Percentiles rank a stretch among this genome's conserved stretches.
These are phyloP conservation scores for Amphicarpaea edgeworthii DNA, from an alignment of 306 rosid species.

Conservation along the genomic window DNA sequence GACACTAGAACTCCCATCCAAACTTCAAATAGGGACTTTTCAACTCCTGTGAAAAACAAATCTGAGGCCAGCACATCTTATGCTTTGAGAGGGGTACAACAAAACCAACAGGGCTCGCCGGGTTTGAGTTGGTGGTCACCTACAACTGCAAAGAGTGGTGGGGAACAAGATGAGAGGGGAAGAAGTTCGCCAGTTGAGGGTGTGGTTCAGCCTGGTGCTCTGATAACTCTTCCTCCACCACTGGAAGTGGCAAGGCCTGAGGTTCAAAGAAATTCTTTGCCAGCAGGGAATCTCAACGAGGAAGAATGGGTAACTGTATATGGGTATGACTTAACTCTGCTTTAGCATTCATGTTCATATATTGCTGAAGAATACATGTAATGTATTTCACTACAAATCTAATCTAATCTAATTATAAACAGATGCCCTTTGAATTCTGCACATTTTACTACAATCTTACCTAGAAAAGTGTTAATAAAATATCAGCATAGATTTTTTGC, in stretches of 20 bases:
- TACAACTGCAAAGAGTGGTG: slow-evolving; percentile 72
- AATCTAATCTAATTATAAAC: slow-evolving; percentile 34
- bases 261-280: slow-evolving; percentile 74
- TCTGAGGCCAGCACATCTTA: slow-evolving; percentile 83
- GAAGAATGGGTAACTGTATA: slow-evolving; percentile 98
- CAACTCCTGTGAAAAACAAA: slow-evolving; percentile 64
- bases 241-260: slow-evolving; percentile 94
- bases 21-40: slow-evolving; percentile 63
- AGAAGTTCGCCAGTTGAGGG: slow-evolving; percentile 94
- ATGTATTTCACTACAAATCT: slow-evolving; percentile 23
- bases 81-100: slow-evolving; percentile 73
- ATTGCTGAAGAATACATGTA: not conserved
- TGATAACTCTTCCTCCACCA: slow-evolving; percentile 88
- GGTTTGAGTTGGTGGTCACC: slow-evolving; percentile 88
- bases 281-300: slow-evolving; percentile 76
- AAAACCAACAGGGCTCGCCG: slow-evolving; percentile 65
- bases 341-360: slow-evolving; percentile 21
- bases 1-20: slow-evolving; percentile 70
- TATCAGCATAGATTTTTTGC: slow-evolving; percentile 23
- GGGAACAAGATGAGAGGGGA: slow-evolving; percentile 86
- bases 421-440: slow-evolving; percentile 11
- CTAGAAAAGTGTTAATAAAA: not conserved
- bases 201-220: slow-evolving; percentile 88
- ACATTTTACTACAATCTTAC: not conserved
- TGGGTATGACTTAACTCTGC: slow-evolving; percentile 67